A percentile compares a stretch with the other conserved stretches of the same genome.
Evolutionary conservation across 2,329 filamentous ascomycete genomes (phyloP).

Genomic region (Fusarium austroafricanum): DNA sequence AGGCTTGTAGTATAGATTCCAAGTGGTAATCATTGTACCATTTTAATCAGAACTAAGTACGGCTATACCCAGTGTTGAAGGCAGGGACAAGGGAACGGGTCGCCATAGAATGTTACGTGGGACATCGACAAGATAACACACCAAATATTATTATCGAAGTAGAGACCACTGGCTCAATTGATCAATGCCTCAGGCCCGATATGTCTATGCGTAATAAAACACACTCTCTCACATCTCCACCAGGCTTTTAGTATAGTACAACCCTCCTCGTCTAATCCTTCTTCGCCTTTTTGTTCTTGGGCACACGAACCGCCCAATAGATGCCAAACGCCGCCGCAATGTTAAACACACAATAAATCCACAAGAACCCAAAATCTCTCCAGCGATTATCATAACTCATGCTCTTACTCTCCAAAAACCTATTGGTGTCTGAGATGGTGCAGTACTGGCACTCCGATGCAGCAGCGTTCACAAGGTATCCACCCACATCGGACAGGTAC

Average conservation of each 20-base stretch:
- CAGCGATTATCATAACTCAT: conserved; percentile 63
- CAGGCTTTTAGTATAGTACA: background rate
- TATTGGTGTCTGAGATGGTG: conserved; percentile 53
- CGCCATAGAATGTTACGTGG: too few relatives aligned
- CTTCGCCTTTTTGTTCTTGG: conserved; percentile 45
- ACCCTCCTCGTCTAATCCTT: conserved; percentile 8
- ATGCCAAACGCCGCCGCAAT: conserved; percentile 60
- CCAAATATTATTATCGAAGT: background rate
- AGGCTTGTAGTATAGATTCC: too few relatives aligned
- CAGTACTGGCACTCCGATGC: conserved; percentile 59
- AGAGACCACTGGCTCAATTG: background rate
- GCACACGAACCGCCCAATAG: conserved; percentile 59
- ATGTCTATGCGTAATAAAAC: background rate
- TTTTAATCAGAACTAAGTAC: too few relatives aligned
- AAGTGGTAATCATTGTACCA: too few relatives aligned
- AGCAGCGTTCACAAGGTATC: conserved; percentile 53
- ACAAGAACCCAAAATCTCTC: conserved; percentile 68
- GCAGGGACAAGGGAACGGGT: too few relatives aligned
- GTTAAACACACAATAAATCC: conserved; percentile 65
- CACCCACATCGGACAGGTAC: conserved; percentile 60
- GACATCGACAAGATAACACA: background rate
- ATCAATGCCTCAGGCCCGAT: background rate
- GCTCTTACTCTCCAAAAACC: conserved; percentile 54
- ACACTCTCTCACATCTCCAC: background rate
- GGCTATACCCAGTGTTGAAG: too few relatives aligned